These are phyloP conservation scores for Diaporthe citriasiana DNA, from an alignment of 2,329 filamentous ascomycete species.

Conservation along the genomic window DNA sequence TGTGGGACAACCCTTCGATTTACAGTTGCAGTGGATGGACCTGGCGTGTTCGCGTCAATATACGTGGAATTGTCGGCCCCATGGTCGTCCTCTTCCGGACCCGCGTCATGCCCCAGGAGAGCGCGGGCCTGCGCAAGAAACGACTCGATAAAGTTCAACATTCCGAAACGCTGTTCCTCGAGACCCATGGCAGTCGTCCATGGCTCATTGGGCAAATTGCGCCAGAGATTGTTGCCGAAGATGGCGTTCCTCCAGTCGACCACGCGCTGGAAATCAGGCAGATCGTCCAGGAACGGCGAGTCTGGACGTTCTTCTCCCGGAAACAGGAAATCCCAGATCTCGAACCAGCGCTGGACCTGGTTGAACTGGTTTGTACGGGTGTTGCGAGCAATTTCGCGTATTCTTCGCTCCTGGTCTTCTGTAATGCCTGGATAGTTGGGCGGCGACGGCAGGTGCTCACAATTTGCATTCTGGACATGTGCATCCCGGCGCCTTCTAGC, in stretches of 20 bases:
- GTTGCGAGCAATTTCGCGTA: background rate
- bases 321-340: conserved; percentile 4
- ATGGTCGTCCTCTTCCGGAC: background rate
- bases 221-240: conserved; percentile 4
- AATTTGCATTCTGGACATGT: background rate
- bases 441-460: background rate
- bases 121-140: background rate
- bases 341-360: background rate
- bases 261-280: background rate
- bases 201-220: background rate
- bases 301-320: background rate
- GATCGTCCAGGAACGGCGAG: background rate
- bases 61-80: background rate
- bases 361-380: background rate
- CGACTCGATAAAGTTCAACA: background rate
- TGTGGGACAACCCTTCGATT: too few species aligned
- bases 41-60: background rate
- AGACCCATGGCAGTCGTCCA: background rate
- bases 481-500: background rate
- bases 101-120: background rate
- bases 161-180: background rate
- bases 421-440: background rate
- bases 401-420: background rate
- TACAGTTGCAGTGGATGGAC: background rate
- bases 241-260: background rate